phyloP scores from a whole-genome alignment of 164 flowering plant species.

The Sedum album region DNA sequence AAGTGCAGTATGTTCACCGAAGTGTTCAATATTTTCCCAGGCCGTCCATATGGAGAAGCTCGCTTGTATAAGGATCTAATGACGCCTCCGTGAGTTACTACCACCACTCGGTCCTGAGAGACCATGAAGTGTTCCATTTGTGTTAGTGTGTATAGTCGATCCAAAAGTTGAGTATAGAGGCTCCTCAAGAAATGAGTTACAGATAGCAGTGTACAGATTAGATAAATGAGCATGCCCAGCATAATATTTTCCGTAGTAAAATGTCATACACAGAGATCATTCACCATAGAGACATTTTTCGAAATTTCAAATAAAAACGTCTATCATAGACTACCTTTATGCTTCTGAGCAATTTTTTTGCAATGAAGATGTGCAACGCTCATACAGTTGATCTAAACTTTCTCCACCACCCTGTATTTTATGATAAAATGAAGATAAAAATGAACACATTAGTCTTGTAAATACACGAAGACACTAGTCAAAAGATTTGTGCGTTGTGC shows the following conservation, averaged over 20 bases:
- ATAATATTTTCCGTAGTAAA: not conserved
- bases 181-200: not conserved
- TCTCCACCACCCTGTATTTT: constrained; percentile 89
- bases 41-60: constrained; percentile 34
- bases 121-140: not conserved
- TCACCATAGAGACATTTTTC: not conserved
- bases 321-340: constrained; percentile 41
- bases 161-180: not conserved
- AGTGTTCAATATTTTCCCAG: constrained; percentile 50
- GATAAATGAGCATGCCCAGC: not conserved
- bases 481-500: not conserved
- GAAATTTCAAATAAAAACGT: not conserved
- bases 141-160: not conserved
- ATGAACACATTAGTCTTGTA: not conserved
- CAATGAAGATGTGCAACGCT: constrained; percentile 56
- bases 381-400: constrained; percentile 58
- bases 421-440: constrained; percentile 6
- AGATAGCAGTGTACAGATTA: not conserved
- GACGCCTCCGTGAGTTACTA: constrained; percentile 77
- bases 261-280: not conserved
- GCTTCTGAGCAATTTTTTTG: constrained; percentile 56
- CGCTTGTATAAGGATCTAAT: constrained; percentile 44
- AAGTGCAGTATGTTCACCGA: constrained; percentile 57
- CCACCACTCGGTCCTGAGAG: constrained; percentile 65
- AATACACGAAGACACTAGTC: not conserved